Evolutionary conservation across 1,284 basidiomycete species (phyloP).

Genomic region (Chiua sp.): DNA sequence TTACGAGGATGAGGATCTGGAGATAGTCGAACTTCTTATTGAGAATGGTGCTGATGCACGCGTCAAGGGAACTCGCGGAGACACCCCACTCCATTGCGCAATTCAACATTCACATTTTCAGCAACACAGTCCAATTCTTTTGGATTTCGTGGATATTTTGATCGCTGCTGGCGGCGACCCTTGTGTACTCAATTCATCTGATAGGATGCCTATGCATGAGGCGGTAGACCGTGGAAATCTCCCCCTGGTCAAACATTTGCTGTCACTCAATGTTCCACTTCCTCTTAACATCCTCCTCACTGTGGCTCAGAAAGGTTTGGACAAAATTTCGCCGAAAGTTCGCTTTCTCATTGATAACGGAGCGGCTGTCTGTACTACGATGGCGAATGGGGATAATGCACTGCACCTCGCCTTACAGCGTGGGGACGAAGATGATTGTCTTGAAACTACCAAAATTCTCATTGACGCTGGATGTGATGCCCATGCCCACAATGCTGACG

Average conservation of each 20-base stretch:
- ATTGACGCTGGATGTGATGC: not conserved
- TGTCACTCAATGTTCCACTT: constrained; percentile 4
- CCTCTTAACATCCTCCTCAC: constrained; percentile 5
- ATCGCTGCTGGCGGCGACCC: constrained; percentile 2
- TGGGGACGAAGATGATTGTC: not conserved
- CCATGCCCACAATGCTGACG: not conserved
- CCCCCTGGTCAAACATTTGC: constrained; percentile 4
- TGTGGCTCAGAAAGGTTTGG: not conserved
- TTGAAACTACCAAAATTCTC: not conserved
- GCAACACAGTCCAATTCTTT: not conserved
- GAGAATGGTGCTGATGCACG: not conserved
- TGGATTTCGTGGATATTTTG: not conserved
- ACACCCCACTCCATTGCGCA: constrained; percentile 12
- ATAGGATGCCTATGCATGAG: constrained; percentile 6
- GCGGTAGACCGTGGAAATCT: constrained; percentile 1
- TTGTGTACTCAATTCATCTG: not conserved
- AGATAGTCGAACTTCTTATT: not conserved
- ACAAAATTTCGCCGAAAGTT: not conserved
- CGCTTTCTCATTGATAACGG: not conserved
- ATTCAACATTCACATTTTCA: not conserved
- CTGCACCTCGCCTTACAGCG: not conserved
- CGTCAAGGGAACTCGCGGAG: not conserved
- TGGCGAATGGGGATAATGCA: not conserved
- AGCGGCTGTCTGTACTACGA: not conserved
- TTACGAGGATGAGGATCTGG: not conserved